Evolutionary conservation across 306 rosid species (phyloP), one percentile per base, ranked within the genome.

Genomic region (Geum urbanum): DNA sequence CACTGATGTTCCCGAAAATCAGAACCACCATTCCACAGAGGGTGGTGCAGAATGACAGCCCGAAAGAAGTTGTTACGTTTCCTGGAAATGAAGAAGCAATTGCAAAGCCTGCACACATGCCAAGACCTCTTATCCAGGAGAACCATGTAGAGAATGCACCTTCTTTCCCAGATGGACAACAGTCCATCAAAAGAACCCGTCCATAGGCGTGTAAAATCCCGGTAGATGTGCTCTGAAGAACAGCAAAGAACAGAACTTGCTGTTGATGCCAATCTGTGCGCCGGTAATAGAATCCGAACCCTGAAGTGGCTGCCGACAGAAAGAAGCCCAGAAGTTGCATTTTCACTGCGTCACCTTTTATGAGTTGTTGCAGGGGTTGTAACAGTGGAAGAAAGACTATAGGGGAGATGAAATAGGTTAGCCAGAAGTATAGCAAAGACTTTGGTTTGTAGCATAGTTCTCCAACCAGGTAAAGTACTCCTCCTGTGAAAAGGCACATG

Each of bases 281-380:
- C 6, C 74, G 71, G 46, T 67, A 87, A 37, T 77, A 84, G 83
- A 88, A 90, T 12, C 96, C 96, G 1, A 77, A 54, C 0, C 90
- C 96, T 0, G 92, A 76, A 0, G 89, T 74, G 8, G 77, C 8
- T 1, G 86, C 79, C 0, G 90, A 84, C 2, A 92, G 16, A 4
- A 86, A 20, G 76, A 90, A 90, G 12, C 98, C 98, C 7, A 92
- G 81, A 1, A 88, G 63, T 22, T 88, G 96, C 96, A 92, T 86
- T 67, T 86, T 90, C 37, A 84, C 88, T 0, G 98, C 84, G 59
- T 83, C 79, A 9, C 79, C 71, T 74, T 73, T 84, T 15, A 88
- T 49, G n/a, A 80, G n/a, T 18, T 70, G 76, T 66, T 86, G 82
- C 49, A 92, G 10, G 2, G 88, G 91, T 67, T 90, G 96, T 8